These are phyloP conservation scores for Kwoniella sp. DNA, from an alignment of 768 basidiomycete species.

Conservation along the genomic window DNA sequence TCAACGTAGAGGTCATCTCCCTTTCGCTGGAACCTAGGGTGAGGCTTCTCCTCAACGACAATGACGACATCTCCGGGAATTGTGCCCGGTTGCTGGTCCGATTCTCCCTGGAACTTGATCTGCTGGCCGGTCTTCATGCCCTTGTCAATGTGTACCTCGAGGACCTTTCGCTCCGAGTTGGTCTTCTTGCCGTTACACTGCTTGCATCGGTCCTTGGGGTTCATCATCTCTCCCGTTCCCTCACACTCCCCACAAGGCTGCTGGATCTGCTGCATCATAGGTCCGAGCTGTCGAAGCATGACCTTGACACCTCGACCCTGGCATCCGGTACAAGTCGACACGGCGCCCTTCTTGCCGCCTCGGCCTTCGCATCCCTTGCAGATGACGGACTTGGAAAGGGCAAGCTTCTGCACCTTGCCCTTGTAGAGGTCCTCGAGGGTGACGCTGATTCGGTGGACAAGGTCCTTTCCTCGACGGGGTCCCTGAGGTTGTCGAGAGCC, in stretches of 20 bases:
- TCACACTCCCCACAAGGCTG: constrained; percentile 88
- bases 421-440: constrained; percentile 98
- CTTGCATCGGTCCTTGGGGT: constrained; percentile 83
- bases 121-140: constrained; percentile 98
- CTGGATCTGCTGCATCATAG: constrained; percentile 99
- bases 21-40: constrained; percentile 67
- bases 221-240: constrained; percentile 93
- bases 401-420: constrained; percentile 96
- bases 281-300: constrained; percentile 93
- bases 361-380: constrained; percentile 91
- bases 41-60: constrained; percentile 91
- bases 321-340: constrained; percentile 71
- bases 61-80: constrained; percentile 95
- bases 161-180: constrained; percentile 85
- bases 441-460: constrained; percentile 92
- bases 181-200: constrained; percentile 91
- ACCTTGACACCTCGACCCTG: constrained; percentile 85
- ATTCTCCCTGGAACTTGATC: constrained; percentile 78
- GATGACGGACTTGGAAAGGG: constrained; percentile 89
- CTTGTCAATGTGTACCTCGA: constrained; percentile 73
- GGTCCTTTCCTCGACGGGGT: constrained; percentile 92
- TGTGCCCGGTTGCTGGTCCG: constrained; percentile 85
- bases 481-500: constrained; percentile 21
- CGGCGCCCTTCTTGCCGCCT: constrained; percentile 96
- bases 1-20: constrained; percentile 82